These are phyloP conservation scores for Annulohypoxylon nitens DNA, from an alignment of 495 filamentous ascomycete genomes.

Conservation along the genomic window DNA sequence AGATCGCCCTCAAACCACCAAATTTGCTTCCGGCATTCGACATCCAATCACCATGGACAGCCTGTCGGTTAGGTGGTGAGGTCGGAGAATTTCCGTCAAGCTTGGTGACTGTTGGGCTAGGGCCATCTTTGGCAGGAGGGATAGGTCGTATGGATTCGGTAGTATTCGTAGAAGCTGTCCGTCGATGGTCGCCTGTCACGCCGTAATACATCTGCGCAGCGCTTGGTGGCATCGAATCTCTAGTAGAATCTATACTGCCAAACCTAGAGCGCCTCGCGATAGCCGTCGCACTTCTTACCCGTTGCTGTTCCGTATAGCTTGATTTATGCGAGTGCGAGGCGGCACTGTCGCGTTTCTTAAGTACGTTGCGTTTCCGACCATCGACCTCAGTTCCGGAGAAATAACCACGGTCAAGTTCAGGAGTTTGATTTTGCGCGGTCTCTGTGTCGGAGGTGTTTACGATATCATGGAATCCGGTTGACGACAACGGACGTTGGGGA, in stretches of 20 bases:
- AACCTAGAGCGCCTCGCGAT: conserved; percentile 81
- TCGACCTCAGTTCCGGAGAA: conserved; percentile 92
- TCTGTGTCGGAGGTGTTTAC: conserved; percentile 50
- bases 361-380: conserved; percentile 76
- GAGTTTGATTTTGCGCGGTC: conserved; percentile 54
- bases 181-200: conserved; percentile 58
- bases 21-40: conserved; percentile 64
- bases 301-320: conserved; percentile 79
- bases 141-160: conserved; percentile 62
- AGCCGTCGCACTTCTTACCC: conserved; percentile 69
- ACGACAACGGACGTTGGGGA: conserved; percentile 59
- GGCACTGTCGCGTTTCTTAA: conserved; percentile 80
- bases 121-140: conserved; percentile 62
- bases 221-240: conserved; percentile 54
- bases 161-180: conserved; percentile 64
- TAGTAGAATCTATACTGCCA: conserved; percentile 74
- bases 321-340: conserved; percentile 71
- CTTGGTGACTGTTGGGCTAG: conserved; percentile 73
- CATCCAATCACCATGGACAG: conserved; percentile 66
- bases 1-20: conserved; percentile 80
- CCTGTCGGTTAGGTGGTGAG: conserved; percentile 61
- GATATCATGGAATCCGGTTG: conserved; percentile 59
- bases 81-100: conserved; percentile 70
- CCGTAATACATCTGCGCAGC: conserved; percentile 75
- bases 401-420: conserved; percentile 89